Evolutionary conservation across 345 rosid genomes (phyloP).

Genomic region (Pugionium cornutum): DNA sequence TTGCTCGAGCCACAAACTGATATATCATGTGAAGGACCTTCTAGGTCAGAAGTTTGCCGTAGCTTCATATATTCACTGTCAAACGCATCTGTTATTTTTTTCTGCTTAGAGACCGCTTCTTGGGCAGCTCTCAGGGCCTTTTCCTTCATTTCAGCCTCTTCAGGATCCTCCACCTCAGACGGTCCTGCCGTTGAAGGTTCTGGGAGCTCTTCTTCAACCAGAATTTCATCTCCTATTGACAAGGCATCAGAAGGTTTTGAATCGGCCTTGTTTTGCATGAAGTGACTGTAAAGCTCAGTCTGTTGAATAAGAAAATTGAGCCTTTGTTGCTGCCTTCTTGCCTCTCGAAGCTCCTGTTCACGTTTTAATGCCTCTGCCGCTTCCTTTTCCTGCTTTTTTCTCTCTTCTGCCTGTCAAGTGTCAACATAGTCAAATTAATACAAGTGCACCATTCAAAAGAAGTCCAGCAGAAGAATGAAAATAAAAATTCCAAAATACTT

Average conservation of each 20-base stretch:
- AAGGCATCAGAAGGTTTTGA: slow-evolving; percentile 66
- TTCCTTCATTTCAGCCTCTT: slow-evolving; percentile 74
- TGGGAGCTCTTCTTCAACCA: slow-evolving; percentile 44
- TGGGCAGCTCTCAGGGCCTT: slow-evolving; percentile 89
- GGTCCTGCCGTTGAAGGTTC: slow-evolving; percentile 46
- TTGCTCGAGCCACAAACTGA: slow-evolving; percentile 81
- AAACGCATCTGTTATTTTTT: slow-evolving; percentile 77
- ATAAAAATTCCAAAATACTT: not conserved
- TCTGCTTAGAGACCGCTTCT: slow-evolving; percentile 97
- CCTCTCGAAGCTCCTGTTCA: slow-evolving; percentile 97
- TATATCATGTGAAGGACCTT: slow-evolving; percentile 52
- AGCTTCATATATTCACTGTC: slow-evolving; percentile 82
- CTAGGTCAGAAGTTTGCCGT: slow-evolving; percentile 68
- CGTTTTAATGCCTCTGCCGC: slow-evolving; percentile 95
- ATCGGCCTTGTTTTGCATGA: slow-evolving; percentile 91
- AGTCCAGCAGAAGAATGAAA: slow-evolving; percentile 12
- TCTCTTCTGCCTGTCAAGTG: slow-evolving; percentile 74
- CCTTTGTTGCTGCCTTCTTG: slow-evolving; percentile 91
- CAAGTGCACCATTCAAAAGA: slow-evolving; percentile 28
- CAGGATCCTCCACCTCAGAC: slow-evolving; percentile 76
- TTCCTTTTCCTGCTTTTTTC: slow-evolving; percentile 95
- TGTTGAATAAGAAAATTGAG: slow-evolving; percentile 97
- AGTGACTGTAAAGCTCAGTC: slow-evolving; percentile 97
- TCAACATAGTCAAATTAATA: slow-evolving; percentile 40
- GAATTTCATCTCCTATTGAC: slow-evolving; percentile 53